phyloP scores from a whole-genome alignment of 2,329 filamentous ascomycete genomes.

The Lasiodiplodia hormozganensis region DNA sequence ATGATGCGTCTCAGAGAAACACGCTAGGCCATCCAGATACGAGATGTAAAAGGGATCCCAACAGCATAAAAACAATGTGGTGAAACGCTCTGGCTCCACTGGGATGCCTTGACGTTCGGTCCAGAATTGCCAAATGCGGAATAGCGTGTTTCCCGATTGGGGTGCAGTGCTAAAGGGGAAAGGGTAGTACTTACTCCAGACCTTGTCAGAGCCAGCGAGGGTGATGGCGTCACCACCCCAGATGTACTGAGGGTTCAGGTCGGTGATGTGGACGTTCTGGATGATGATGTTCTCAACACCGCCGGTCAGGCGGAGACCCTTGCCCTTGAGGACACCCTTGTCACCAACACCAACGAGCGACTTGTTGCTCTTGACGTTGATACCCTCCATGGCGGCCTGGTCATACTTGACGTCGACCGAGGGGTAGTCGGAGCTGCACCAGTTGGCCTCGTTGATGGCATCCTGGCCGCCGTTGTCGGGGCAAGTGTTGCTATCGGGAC shows the following conservation, averaged over 20 bases:
- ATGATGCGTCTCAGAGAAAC: neutral
- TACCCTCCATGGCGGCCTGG: constrained; percentile 39
- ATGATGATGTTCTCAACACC: constrained; percentile 48
- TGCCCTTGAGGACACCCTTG: constrained; percentile 51
- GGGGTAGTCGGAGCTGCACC: constrained; percentile 19
- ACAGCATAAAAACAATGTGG: neutral
- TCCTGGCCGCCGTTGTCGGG: constrained; percentile 26
- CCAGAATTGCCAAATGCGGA: neutral
- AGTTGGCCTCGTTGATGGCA: constrained; percentile 28
- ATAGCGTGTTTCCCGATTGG: constrained; percentile 9
- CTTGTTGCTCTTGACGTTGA: constrained; percentile 51
- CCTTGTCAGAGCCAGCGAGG: constrained; percentile 42
- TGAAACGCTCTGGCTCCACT: constrained; percentile 7
- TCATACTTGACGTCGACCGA: constrained; percentile 41
- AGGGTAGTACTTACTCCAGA: constrained; percentile 39
- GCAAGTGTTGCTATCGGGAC: constrained; percentile 21
- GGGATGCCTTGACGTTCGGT: constrained; percentile 5
- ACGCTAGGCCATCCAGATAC: neutral
- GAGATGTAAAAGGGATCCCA: neutral
- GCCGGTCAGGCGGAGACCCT: constrained; percentile 47
- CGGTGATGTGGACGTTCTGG: constrained; percentile 50
- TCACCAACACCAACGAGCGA: constrained; percentile 50
- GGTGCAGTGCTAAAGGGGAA: constrained; percentile 29
- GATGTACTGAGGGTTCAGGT: constrained; percentile 47
- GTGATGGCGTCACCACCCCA: constrained; percentile 50